phyloP scores from a whole-genome alignment of 208 protist species.

The Borovskyia barvae region DNA sequence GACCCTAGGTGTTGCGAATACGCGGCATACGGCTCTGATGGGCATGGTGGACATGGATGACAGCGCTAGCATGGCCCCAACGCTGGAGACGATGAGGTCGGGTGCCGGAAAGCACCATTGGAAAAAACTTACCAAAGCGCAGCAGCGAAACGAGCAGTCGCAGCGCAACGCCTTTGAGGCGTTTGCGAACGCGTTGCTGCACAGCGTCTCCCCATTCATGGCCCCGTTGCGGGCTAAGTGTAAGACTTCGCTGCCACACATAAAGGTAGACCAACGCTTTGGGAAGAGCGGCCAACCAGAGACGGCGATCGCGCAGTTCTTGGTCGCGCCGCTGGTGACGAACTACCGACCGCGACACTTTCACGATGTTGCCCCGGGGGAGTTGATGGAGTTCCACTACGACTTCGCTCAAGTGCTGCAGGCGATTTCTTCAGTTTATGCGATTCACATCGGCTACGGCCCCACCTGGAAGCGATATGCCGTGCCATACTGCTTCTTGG shows the following conservation, averaged over 20 bases:
- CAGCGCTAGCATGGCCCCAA: constrained; percentile 13
- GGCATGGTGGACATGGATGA: constrained; percentile 10
- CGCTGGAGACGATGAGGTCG: constrained; percentile 49
- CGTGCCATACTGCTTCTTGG: constrained; percentile 77
- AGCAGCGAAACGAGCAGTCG: constrained; percentile 77
- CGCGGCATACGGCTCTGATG: constrained; percentile 1
- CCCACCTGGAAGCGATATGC: constrained; percentile 86
- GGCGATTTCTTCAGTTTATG: constrained; percentile 45
- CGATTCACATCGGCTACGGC: constrained; percentile 77
- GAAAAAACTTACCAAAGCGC: constrained; percentile 81
- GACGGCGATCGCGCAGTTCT: constrained; percentile 83
- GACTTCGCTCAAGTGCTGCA: constrained; percentile 78
- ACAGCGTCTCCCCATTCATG: constrained; percentile 88
- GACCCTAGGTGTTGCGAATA: constrained; percentile 22
- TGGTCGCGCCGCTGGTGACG: constrained; percentile 80
- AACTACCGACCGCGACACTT: constrained; percentile 89
- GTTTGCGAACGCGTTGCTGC: constrained; percentile 81
- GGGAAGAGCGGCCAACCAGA: constrained; percentile 83
- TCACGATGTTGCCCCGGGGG: constrained; percentile 83
- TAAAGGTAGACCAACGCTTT: constrained; percentile 89
- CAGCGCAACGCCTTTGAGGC: constrained; percentile 89
- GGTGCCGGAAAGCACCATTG: constrained; percentile 70
- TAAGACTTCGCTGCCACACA: constrained; percentile 79
- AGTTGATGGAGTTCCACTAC: constrained; percentile 89
- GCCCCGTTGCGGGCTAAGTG: constrained; percentile 68